phyloP scores from a whole-genome alignment of 805 yeast species.

The Starmerella potacharoeniae region DNA sequence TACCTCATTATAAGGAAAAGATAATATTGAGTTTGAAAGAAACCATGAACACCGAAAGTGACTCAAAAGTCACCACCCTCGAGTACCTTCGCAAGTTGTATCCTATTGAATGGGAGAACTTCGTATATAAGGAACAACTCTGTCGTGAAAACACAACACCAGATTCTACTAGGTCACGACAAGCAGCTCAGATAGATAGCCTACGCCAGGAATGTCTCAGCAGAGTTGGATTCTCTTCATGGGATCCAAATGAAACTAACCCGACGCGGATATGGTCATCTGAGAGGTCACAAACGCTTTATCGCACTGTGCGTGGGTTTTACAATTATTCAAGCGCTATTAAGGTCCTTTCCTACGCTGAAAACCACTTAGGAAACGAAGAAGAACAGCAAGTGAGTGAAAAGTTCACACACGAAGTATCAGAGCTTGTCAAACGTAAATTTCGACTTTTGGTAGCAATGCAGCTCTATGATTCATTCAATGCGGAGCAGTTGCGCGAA shows the following conservation, averaged over 20 bases:
- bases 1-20: constrained; percentile 82
- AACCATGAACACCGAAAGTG: constrained; percentile 58
- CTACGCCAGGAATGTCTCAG: not conserved
- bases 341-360: constrained; percentile 54
- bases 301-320: constrained; percentile 74
- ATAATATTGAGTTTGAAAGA: constrained; percentile 66
- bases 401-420: constrained; percentile 43
- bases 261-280: constrained; percentile 86
- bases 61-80: constrained; percentile 53
- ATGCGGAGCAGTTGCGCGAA: constrained; percentile 55
- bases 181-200: not conserved
- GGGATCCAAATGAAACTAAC: constrained; percentile 27
- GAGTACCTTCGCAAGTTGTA: constrained; percentile 68
- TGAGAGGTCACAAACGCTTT: constrained; percentile 68
- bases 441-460: constrained; percentile 72
- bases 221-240: constrained; percentile 20
- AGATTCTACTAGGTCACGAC: not conserved
- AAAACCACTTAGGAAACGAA: constrained; percentile 35
- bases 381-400: constrained; percentile 25
- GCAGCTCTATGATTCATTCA: constrained; percentile 70
- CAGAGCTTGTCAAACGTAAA: constrained; percentile 63
- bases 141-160: not conserved
- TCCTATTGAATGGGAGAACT: constrained; percentile 68
- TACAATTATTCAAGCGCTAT: constrained; percentile 68
- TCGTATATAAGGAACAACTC: constrained; percentile 45